Conservation (phyloP, 129 eudicot genomes). For the Escallonia rubra region DNA sequence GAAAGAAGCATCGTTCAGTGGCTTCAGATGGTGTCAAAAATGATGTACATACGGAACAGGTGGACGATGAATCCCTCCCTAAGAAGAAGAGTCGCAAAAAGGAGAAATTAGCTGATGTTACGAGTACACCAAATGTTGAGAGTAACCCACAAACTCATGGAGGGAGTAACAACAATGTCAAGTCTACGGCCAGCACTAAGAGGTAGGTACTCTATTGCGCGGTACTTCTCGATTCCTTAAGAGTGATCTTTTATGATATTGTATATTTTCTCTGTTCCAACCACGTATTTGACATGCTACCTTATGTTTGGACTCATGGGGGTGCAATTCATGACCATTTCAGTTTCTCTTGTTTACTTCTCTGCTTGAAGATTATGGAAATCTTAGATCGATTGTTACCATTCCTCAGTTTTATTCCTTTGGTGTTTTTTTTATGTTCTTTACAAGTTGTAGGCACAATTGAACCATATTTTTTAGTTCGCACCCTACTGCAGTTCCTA, state of each 20-base stretch:
- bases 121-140: slow-evolving; percentile 16
- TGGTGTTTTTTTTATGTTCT: background rate
- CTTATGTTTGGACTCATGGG: background rate
- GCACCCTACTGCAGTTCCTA: background rate
- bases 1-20: slow-evolving; percentile 40
- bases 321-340: background rate
- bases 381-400: no score
- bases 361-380: no score
- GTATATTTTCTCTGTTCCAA: no score
- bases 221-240: no score
- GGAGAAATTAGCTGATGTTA: slow-evolving; percentile 21
- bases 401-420: no score
- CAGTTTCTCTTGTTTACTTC: background rate
- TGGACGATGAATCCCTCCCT: slow-evolving; percentile 13
- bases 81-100: slow-evolving; percentile 26
- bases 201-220: slow-evolving; percentile 20
- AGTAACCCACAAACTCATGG: slow-evolving; percentile 26
- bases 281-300: background rate
- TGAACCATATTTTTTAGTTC: no score
- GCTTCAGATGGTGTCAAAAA: slow-evolving; percentile 23
- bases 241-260: no score
- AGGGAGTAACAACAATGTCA: slow-evolving; percentile 12
- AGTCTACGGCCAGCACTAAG: slow-evolving; percentile 22
- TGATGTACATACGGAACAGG: slow-evolving; percentile 21
- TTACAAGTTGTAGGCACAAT: background rate